These are phyloP conservation scores for Comarum palustre DNA, from an alignment of 306 rosid species.

Conservation along the genomic window DNA sequence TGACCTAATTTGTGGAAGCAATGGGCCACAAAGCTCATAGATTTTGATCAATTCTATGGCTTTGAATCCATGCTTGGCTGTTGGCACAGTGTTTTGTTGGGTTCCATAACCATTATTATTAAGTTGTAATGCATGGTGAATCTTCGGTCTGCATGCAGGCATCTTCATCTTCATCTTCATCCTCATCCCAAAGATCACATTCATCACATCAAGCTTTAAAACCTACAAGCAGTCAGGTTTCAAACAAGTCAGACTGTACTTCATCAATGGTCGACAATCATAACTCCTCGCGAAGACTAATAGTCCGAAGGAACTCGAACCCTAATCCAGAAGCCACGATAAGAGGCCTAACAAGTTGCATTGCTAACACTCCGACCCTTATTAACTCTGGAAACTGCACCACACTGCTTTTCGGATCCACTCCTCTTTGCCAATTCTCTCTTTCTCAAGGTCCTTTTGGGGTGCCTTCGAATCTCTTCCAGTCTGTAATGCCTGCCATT, in stretches of 20 bases:
- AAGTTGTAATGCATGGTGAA: neutral
- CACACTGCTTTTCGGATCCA: slow-evolving; percentile 16
- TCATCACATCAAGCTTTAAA: neutral
- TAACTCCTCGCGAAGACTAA: neutral
- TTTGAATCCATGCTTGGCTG: neutral
- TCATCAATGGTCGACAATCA: neutral
- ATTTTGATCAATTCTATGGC: neutral
- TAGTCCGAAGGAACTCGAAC: slow-evolving; percentile 2
- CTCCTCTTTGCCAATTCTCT: slow-evolving; percentile 6
- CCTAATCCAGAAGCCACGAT: neutral
- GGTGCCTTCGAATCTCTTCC: neutral
- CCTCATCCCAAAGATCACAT: slow-evolving; percentile 1
- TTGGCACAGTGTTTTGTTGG: neutral
- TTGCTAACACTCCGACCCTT: slow-evolving; percentile 5
- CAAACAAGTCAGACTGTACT: neutral
- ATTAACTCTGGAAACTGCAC: slow-evolving; percentile 4
- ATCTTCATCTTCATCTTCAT: neutral
- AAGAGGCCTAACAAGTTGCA: slow-evolving; percentile 12
- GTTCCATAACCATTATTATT: neutral
- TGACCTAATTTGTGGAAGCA: neutral
- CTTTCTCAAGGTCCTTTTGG: slow-evolving; percentile 7
- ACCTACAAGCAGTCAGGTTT: slow-evolving; percentile 3
- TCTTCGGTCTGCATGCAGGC: slow-evolving; percentile 12
- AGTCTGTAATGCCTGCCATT: neutral
- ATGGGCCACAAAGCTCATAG: neutral